Evolutionary conservation across 2,329 filamentous ascomycete genomes (phyloP), one percentile per base, ranked within the genome.

Genomic region (Verticillium albo-atrum): DNA sequence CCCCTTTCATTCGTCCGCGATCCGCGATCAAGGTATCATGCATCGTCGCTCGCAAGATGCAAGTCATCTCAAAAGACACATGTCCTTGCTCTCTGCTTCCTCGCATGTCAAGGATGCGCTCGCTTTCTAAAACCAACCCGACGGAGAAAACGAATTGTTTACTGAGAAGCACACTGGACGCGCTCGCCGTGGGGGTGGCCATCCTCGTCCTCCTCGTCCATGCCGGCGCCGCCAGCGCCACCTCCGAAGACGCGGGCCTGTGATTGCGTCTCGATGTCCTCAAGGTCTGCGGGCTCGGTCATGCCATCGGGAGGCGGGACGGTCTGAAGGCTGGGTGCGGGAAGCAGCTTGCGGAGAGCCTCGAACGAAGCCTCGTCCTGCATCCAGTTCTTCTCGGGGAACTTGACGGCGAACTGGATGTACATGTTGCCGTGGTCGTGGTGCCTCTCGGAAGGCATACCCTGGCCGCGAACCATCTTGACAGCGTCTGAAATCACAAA

Each of bases 391-490:
- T 88, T 89, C 71, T 91, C 89, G 55, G 95, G 95, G 84, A 99
- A 98, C 79, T 96, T 97, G 78, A 99, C 92, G 70, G 91, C 89
- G 80, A 99, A 99, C 73, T 96, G 92, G 71, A 99, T 92, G 81
- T 95, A 99, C 68, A 99, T 82, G 79, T 99, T 97, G 70, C 95
- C 95, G 72, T 85, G 88, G 77, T 98, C 91, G 82, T 99, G 95
- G 77, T 98, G 95, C 68, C 95, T 88, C 77, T 87, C 90, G 4
- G 95, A 96, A 50, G 95, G 95, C 95, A 99, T 99, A 74, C 95
- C 95, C 78, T 99, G 95, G 65, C 92, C 93, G 66, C 91, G 91
- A 70, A 99, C 89, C 77, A 97, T 90, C 82, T 97, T 98, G 74
- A 98, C 85, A 66, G 91, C 82, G 67, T 91, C 95, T 97, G 68